These are phyloP conservation scores for Chlamydomonas reinhardtii DNA, from an alignment of 163 green algal species.

Conservation along the genomic window DNA sequence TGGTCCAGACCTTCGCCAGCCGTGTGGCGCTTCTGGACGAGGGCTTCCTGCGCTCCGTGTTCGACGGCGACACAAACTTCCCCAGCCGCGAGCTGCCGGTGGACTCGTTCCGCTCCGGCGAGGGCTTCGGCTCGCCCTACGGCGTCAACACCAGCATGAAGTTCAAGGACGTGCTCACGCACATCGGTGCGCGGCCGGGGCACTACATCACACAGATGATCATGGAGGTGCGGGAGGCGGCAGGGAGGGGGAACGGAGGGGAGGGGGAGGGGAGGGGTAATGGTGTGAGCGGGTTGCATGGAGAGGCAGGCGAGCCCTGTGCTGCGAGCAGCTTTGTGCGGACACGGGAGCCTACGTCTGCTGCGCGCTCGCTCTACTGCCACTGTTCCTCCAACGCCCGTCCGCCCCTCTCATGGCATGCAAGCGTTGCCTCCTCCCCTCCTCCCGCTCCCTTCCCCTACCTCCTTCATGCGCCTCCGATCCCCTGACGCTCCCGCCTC, in stretches of 20 bases:
- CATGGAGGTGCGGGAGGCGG: constrained; percentile 49
- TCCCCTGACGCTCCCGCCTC: no score
- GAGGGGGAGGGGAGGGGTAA: background rate
- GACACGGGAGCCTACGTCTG: no score
- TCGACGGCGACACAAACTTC: constrained; percentile 51
- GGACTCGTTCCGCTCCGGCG: constrained; percentile 35
- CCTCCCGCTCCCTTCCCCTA: no score
- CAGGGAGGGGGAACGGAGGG: background rate
- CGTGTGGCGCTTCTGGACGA: constrained; percentile 49
- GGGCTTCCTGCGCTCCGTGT: constrained; percentile 43
- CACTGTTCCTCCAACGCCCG: no score
- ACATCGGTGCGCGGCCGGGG: constrained; percentile 42
- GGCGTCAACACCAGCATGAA: constrained; percentile 44
- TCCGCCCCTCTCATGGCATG: no score
- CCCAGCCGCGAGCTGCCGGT: constrained; percentile 39
- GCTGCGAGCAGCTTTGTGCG: no score
- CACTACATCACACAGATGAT: constrained; percentile 54
- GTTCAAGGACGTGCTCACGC: constrained; percentile 47
- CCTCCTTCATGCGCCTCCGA: no score
- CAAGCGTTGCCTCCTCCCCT: no score
- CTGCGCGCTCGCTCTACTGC: no score
- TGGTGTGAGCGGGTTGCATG: no score
- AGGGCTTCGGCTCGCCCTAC: constrained; percentile 48
- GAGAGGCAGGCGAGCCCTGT: no score
- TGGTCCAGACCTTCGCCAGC: constrained; percentile 55